phyloP scores from a whole-genome alignment of 1,284 basidiomycete genomes.

The Coniophora puteana region DNA sequence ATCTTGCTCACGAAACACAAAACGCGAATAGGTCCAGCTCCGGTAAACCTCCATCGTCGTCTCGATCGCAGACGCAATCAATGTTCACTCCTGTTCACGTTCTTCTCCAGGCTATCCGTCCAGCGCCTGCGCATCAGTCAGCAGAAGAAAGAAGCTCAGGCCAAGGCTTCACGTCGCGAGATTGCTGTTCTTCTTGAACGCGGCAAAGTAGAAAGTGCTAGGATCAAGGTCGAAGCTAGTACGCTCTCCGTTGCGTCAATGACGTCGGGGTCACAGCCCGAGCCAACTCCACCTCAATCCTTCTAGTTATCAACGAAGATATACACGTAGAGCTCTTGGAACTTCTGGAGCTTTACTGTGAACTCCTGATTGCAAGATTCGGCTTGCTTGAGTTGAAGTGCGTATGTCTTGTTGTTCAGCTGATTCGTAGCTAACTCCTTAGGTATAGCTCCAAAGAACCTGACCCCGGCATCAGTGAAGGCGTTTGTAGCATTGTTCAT shows the following conservation, averaged over 20 bases:
- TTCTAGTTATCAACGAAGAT: conserved; percentile 80
- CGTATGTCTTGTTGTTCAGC: conserved; percentile 21
- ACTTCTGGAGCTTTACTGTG: conserved; percentile 90
- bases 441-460: conserved; percentile 69
- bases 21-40: conserved; percentile 53
- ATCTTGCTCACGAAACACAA: conserved; percentile 6
- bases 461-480: conserved; percentile 78
- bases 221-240: conserved; percentile 81
- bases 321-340: conserved; percentile 86
- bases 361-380: conserved; percentile 90
- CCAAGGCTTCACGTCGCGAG: conserved; percentile 78
- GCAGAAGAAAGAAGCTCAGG: conserved; percentile 92
- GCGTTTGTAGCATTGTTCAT: conserved; percentile 78
- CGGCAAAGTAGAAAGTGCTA: conserved; percentile 79
- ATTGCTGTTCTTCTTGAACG: conserved; percentile 77
- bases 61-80: too few species aligned
- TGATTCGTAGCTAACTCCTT: conserved; percentile 6
- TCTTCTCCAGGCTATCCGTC: conserved; percentile 68
- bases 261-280: neutral
- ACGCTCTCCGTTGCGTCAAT: conserved; percentile 24
- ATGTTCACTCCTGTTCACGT: neutral
- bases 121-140: conserved; percentile 88
- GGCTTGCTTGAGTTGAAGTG: conserved; percentile 85
- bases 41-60: conserved; percentile 38
- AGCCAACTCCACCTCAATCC: conserved; percentile 1